A percentile compares a stretch with the other conserved stretches of the same genome.
phyloP scores from a whole-genome alignment of 192 early-diverging fungal species.

The Podila verticillata region DNA sequence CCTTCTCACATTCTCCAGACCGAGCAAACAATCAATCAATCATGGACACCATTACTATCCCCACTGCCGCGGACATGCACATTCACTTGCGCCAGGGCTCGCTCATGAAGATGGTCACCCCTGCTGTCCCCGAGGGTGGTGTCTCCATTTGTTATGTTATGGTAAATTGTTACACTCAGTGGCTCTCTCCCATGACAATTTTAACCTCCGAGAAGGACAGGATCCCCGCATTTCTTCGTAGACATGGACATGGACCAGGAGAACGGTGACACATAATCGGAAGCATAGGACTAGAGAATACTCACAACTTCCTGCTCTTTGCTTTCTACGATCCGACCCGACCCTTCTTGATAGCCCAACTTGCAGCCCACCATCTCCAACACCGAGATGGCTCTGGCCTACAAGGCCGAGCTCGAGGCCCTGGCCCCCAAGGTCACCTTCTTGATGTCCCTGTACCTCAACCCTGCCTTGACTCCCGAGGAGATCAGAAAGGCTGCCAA shows the following conservation, averaged over 20 bases:
- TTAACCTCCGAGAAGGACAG: background rate
- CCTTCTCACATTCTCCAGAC: background rate
- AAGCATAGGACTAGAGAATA: background rate
- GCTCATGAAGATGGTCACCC: constrained; percentile 92
- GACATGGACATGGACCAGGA: background rate
- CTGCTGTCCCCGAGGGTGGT: constrained; percentile 80
- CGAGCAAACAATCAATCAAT: background rate
- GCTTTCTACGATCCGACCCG: background rate
- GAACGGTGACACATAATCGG: background rate
- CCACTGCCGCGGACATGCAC: constrained; percentile 91
- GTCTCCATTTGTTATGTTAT: constrained; percentile 91
- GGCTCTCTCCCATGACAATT: background rate
- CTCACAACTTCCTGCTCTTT: background rate
- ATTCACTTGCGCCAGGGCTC: constrained; percentile 92
- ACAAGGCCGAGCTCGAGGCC: constrained; percentile 80
- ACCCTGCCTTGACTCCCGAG: constrained; percentile 86
- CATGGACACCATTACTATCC: constrained; percentile 66
- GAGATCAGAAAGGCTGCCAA: constrained; percentile 87
- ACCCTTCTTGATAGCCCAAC: constrained; percentile 78
- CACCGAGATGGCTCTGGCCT: constrained; percentile 87
- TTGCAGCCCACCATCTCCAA: constrained; percentile 89
- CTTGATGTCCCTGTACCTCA: constrained; percentile 93
- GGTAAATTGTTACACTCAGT: constrained; percentile 58
- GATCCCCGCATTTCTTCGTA: background rate
- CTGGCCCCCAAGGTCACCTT: constrained; percentile 89